Evolutionary conservation across 2,329 filamentous ascomycete genomes (phyloP).

Genomic region (Xylaria sp.): DNA sequence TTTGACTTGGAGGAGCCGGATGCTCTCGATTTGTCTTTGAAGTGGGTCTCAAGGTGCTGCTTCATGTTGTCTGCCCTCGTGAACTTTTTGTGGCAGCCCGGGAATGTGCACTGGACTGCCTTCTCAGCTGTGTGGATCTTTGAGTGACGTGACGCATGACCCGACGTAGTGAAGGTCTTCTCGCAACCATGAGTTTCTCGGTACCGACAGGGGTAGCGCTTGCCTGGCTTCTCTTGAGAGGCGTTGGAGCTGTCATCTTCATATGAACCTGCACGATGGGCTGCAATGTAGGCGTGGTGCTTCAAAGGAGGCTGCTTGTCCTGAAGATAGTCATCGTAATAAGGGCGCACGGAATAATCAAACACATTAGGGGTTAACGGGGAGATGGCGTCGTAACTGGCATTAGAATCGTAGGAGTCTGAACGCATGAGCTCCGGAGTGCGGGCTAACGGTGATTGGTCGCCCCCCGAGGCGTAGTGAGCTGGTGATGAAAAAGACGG

Average conservation of each 20-base stretch:
- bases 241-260: constrained; percentile 61
- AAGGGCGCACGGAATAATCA: constrained; percentile 54
- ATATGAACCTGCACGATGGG: constrained; percentile 61
- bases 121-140: constrained; percentile 88
- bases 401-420: constrained; percentile 70
- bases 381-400: constrained; percentile 64
- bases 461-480: constrained; percentile 52
- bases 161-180: constrained; percentile 86
- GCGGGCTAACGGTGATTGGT: constrained; percentile 60
- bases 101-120: constrained; percentile 73
- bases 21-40: constrained; percentile 68
- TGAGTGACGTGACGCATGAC: constrained; percentile 84
- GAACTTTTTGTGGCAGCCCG: constrained; percentile 81
- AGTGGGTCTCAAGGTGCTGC: constrained; percentile 83
- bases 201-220: constrained; percentile 80
- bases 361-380: constrained; percentile 66
- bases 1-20: constrained; percentile 53
- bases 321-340: constrained; percentile 52
- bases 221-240: constrained; percentile 63
- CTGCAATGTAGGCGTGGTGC: constrained; percentile 56
- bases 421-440: constrained; percentile 70
- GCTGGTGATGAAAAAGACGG: constrained; percentile 53
- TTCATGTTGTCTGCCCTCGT: constrained; percentile 89
- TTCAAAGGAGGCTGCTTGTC: constrained; percentile 52
- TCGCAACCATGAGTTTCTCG: constrained; percentile 77